A percentile compares a stretch with the other conserved stretches of the same genome.
These are phyloP conservation scores for Boletus rubropictus DNA, from an alignment of 768 basidiomycete genomes.

Conservation along the genomic window DNA sequence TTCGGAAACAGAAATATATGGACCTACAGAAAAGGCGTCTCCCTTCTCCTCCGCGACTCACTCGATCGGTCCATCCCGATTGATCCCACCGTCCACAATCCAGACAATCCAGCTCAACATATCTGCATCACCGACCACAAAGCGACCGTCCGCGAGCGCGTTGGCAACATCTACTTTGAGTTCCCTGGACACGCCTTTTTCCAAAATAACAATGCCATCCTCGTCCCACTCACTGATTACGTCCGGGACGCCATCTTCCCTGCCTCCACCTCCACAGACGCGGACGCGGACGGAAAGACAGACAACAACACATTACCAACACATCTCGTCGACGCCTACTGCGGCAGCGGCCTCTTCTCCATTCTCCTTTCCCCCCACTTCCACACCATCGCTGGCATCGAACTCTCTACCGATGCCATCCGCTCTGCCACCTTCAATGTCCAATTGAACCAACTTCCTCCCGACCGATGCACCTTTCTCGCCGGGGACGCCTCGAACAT, in stretches of 20 bases:
- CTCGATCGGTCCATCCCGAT: constrained; percentile 33
- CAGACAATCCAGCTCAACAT: constrained; percentile 49
- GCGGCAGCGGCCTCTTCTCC: constrained; percentile 84
- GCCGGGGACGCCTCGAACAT: constrained; percentile 85
- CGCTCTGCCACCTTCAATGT: constrained; percentile 63
- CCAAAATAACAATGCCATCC: constrained; percentile 96
- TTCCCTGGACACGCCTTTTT: constrained; percentile 89
- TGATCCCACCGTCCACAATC: constrained; percentile 18
- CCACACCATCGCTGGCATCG: constrained; percentile 77
- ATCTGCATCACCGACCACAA: constrained; percentile 83
- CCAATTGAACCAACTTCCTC: constrained; percentile 51
- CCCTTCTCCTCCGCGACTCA: constrained; percentile 86
- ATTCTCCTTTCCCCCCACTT: constrained; percentile 78
- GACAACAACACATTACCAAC: constrained; percentile 38
- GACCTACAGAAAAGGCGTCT: constrained; percentile 82
- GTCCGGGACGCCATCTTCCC: constrained; percentile 69
- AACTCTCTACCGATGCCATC: constrained; percentile 73
- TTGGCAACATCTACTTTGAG: constrained; percentile 78
- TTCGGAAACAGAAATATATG: constrained; percentile 57
- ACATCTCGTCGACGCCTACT: constrained; percentile 94
- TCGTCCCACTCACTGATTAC: constrained; percentile 78
- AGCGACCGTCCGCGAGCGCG: constrained; percentile 72
- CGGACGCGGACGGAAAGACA: constrained; percentile 8
- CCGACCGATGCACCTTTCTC: constrained; percentile 57
- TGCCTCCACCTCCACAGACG: constrained; percentile 18